A percentile compares a stretch with the other conserved stretches of the same genome.
Evolutionary conservation across 768 basidiomycete genomes (phyloP).

Genomic region (Hypholoma fasciculare): DNA sequence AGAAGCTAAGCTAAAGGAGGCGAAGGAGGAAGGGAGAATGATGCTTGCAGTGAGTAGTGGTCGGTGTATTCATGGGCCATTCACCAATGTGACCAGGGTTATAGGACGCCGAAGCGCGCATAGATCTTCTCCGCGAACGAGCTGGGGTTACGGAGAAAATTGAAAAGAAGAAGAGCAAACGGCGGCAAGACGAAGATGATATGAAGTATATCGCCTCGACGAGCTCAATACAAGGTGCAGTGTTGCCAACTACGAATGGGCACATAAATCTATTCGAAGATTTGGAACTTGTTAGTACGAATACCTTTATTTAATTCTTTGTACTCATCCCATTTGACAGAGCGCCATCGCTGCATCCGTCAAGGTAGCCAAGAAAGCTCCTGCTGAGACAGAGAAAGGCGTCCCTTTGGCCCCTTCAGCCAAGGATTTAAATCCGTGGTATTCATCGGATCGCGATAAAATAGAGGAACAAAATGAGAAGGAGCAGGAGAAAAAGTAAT

Average conservation of each 20-base stretch:
- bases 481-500: slow-evolving; percentile 28
- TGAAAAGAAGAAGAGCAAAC: slow-evolving; percentile 35
- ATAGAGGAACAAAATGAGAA: slow-evolving; percentile 33
- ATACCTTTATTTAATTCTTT: neutral
- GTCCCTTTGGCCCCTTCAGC: slow-evolving; percentile 70
- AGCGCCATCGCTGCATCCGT: slow-evolving; percentile 46
- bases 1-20: slow-evolving; percentile 66
- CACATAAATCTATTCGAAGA: slow-evolving; percentile 88
- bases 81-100: slow-evolving; percentile 13
- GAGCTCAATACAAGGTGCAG: slow-evolving; percentile 31
- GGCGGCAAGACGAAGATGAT: slow-evolving; percentile 36
- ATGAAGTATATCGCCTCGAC: slow-evolving; percentile 31
- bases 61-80: slow-evolving; percentile 1
- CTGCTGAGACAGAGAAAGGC: slow-evolving; percentile 66
- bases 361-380: slow-evolving; percentile 48
- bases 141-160: slow-evolving; percentile 42
- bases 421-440: slow-evolving; percentile 85
- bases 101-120: slow-evolving; percentile 81
- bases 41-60: slow-evolving; percentile 59
- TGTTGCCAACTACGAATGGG: slow-evolving; percentile 49
- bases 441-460: slow-evolving; percentile 38
- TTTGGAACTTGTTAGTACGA: slow-evolving; percentile 59
- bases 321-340: slow-evolving; percentile 29
- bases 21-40: slow-evolving; percentile 64
- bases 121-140: slow-evolving; percentile 61